Base-by-base conservation (phyloP, 495 filamentous ascomycete species). In the Penicillium psychrofluorescens region DNA sequence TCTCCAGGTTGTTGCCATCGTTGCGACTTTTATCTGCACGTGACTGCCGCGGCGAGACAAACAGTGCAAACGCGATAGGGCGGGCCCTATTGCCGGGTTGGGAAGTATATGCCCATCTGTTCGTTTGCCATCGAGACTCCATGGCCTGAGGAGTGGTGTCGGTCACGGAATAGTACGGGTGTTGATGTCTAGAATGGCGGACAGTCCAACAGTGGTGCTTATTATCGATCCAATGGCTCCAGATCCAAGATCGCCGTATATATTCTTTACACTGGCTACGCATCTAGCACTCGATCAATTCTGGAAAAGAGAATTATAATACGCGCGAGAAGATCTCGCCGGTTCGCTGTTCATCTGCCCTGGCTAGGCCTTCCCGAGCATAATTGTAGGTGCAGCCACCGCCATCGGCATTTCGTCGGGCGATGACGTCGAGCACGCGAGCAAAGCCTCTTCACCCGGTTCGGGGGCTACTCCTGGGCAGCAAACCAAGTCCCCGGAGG, bases 331-430 rank as follows among this genome's bases (percentile, higher is more conserved):
- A 28, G 74, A 77, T 39, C 58, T 75, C 16, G 39, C 62, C n/a
- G 63, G 59, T 41, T 54, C 77, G 13, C 74, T 76, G 38, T 58
- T 78, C 12, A 70, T 70, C 29, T 78, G 72, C 45, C 75, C 69
- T 51, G 73, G 73, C 51, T 75, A 79, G 43, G 57, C 64, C 30
- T 56, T 62, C 12, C 12, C 58, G 59, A 54, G 11, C 55, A 61
- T 11, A 62, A 73, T 53, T 67, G 71, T 62, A 66, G 64, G 58
- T 60, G 57, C 51, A 70, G 38, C 48, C 68, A 35, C 54, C 56
- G 40, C 54, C 54, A 39, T 60, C 56, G 43, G 51, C 63, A 27
- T 68, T 73, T 35, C 53, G 61, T 37, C 66, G 62, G 62, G 61
- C 52, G 54, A 41, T 72, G 52, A 71, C 31, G 43, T 42, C 38